Evolutionary conservation across 2,329 filamentous ascomycete genomes (phyloP).

Genomic region (Penicillium italicum): DNA sequence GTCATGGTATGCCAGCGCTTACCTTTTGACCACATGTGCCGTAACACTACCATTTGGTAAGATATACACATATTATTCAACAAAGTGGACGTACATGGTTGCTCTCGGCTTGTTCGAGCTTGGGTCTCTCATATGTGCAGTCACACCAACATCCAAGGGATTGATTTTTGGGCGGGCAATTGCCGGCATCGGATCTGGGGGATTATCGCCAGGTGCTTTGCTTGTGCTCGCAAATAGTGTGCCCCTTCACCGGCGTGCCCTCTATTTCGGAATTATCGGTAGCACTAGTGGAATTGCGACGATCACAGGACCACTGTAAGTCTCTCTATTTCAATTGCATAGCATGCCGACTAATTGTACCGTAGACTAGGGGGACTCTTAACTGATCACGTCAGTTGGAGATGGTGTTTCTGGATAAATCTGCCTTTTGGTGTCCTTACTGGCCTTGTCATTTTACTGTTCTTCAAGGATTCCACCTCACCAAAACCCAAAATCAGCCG

Average conservation of each 20-base stretch:
- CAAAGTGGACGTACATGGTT: constrained; percentile 44
- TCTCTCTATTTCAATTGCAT: no score
- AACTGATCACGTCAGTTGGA: constrained; percentile 41
- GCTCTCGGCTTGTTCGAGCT: constrained; percentile 43
- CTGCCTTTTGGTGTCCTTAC: constrained; percentile 35
- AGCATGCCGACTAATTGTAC: neutral
- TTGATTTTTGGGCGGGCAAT: constrained; percentile 43
- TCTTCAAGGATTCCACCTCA: constrained; percentile 27
- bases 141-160: constrained; percentile 37
- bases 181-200: constrained; percentile 40
- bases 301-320: constrained; percentile 40
- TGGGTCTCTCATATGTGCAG: constrained; percentile 40
- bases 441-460: constrained; percentile 31
- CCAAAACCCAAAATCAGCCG: constrained; percentile 20
- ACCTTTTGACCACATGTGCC: constrained; percentile 43
- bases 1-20: constrained; percentile 49
- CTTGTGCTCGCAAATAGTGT: constrained; percentile 41
- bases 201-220: constrained; percentile 40
- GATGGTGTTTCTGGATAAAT: constrained; percentile 46
- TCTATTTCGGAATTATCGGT: constrained; percentile 42
- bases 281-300: constrained; percentile 44
- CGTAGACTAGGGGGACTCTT: constrained; percentile 43
- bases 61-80: constrained; percentile 43
- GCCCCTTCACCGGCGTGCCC: constrained; percentile 39
- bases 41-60: constrained; percentile 45